Conservation (phyloP, 257 asterid genomes). For the Leonotis leonurus region DNA sequence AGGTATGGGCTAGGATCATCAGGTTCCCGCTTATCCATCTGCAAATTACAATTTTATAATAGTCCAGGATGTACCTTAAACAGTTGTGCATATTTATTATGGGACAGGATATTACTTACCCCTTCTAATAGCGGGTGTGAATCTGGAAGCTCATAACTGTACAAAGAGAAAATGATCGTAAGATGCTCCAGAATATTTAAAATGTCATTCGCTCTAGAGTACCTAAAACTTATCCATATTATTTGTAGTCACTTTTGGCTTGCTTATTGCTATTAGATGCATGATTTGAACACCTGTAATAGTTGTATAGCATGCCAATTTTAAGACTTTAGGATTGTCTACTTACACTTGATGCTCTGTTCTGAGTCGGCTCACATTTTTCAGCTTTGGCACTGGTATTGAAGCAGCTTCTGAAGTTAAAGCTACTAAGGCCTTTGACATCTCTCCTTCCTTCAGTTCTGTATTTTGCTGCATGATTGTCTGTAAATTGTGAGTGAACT, state of each 20-base stretch:
- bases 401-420: slow-evolving; percentile 84
- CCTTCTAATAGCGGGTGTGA: slow-evolving; percentile 76
- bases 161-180: slow-evolving; percentile 25
- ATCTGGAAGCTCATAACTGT: slow-evolving; percentile 96
- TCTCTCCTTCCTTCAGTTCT: slow-evolving; percentile 56
- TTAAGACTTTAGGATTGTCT: slow-evolving; percentile 5
- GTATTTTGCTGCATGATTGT: slow-evolving; percentile 50
- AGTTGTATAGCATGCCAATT: slow-evolving; percentile 2
- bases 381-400: slow-evolving; percentile 81
- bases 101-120: slow-evolving; percentile 43
- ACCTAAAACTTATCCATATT: not conserved
- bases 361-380: slow-evolving; percentile 76
- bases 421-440: slow-evolving; percentile 85
- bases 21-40: slow-evolving; percentile 84
- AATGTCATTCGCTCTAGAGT: not conserved
- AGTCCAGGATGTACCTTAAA: slow-evolving; percentile 13
- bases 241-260: not conserved
- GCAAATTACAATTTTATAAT: slow-evolving; percentile 27
- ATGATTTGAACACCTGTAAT: not conserved
- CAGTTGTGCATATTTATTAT: not conserved
- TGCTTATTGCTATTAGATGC: not conserved
- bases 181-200: slow-evolving; percentile 1
- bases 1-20: slow-evolving; percentile 93
- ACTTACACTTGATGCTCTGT: slow-evolving; percentile 99
- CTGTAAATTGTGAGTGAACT: slow-evolving; percentile 76